Evolutionary conservation across 768 basidiomycete genomes (phyloP), one percentile per base, ranked within the genome.

Genomic region (Auricularia auricula-judae): DNA sequence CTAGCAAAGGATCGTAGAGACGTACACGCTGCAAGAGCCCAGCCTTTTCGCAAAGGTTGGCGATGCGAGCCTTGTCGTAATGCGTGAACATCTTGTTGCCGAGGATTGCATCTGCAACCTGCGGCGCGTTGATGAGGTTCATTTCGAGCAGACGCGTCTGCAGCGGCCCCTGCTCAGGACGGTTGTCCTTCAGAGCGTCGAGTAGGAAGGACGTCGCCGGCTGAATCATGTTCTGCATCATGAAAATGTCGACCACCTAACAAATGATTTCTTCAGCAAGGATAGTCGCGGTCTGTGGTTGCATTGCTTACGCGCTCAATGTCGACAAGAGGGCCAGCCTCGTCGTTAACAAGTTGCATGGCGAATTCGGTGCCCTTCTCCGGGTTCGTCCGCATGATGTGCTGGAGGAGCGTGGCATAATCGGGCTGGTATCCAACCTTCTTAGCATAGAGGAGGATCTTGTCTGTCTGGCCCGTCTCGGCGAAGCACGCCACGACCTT

Each of bases 401-500:
- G 96, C 74, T 98, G 97, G 44, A 99, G 78, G 23, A 99, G 83
- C 11, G 87, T 83, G 44, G 91, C 87, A 76, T 93, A 99, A 72
- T 98, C 97, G 5, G 97, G 97, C 21, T 79, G 84, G 73, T 97
- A 94, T 35, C 86, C 88, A 65, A 98, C 96, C 74, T 98, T 97
- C 85, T 98, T 98, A 3, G 93, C 88, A 74, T 99, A 99, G 2
- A 98, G 78, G 18, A 98, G 84, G 66, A 99, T 99, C 82, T 99
- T 99, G 76, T 98, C 95, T 43, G 86, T 97, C 76, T 99, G 97
- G 18, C 96, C 97, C 0, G 93, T 93, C 79, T 99, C 97, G 4
- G 96, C 97, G 74, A 99, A 99, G 81, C 95, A 98, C 3, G 97
- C 97, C 65, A 98, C 87, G 72, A 98, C 96, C 79, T 98, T 99